Base-by-base conservation (phyloP, 495 filamentous ascomycete species). In the Tetracladium marchalianum region DNA sequence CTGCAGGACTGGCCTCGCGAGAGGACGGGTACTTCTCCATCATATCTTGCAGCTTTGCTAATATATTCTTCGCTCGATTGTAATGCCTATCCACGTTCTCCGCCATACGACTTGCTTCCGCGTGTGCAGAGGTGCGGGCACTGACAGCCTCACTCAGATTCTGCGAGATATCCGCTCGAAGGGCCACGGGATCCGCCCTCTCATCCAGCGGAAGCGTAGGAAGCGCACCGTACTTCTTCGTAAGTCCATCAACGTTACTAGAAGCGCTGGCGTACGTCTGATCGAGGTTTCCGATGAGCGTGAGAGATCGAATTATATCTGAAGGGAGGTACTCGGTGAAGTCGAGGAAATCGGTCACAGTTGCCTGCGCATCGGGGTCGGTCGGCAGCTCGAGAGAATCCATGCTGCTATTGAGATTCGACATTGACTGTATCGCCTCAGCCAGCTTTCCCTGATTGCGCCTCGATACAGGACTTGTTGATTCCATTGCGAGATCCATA, bases 291-390 rank as follows among this genome's bases (percentile, higher is more conserved):
- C 80, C 75, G 52, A 98, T 88, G 41, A 96, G 76, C 40, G 84
- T 88, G 36, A 98, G 73, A 44, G 92, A 95, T 52, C 92, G 87
- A 47, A 82, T 76, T 49, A 97, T 79, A 65, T 97, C 93, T 27
- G 89, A 84, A 12, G 92, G 90, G 15, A 97, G 85, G 68, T 92
- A 93, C 68, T 98, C 92, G 51, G 92, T 96, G 63, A 80, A 94
- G 64, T 96, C 92, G 55, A 95, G 82, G 63, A 89, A 98, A 66
- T 98, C 92, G 50, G 84, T 90, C 12, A 96, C 82, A 44, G 87
- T 92, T 8, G 89, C 84, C 52, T 94, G 86, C n/a, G 87, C 85
- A 65, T 98, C 92, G 15, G 90, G 90, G 56, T 98, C 88, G 34
- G 77, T 50, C 12, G 57, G 54, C 7, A 56, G 32, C 11, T 52